These are phyloP conservation scores for Talaromyces amestolkiae DNA, from an alignment of 2,329 filamentous ascomycete species.

Conservation along the genomic window DNA sequence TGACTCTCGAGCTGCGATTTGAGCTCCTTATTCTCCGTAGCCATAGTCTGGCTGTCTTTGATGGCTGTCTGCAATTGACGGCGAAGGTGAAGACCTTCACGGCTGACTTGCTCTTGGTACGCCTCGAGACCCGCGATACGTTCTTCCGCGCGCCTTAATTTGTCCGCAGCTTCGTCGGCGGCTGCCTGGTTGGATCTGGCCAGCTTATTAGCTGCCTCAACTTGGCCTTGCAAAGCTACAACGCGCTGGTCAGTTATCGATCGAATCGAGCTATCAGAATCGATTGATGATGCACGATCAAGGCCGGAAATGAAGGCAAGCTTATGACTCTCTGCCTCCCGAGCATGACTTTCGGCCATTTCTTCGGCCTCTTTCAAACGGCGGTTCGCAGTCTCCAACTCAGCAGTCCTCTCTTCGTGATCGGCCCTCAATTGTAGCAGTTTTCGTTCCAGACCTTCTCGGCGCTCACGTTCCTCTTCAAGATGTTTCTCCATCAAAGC, in stretches of 20 bases:
- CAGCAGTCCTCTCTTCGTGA: constrained; percentile 74
- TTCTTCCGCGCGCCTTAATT: constrained; percentile 88
- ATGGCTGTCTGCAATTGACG: constrained; percentile 83
- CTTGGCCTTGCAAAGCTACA: constrained; percentile 71
- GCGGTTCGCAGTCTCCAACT: constrained; percentile 71
- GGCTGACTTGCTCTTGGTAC: constrained; percentile 94
- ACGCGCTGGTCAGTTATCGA: constrained; percentile 57
- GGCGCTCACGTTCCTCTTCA: constrained; percentile 69
- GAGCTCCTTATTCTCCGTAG: constrained; percentile 75
- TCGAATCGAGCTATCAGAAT: constrained; percentile 35
- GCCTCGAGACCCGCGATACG: constrained; percentile 93
- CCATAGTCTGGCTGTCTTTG: constrained; percentile 77
- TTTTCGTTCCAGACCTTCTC: constrained; percentile 74
- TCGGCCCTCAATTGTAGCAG: constrained; percentile 74
- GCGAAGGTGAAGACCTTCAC: constrained; percentile 84
- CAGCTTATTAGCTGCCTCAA: constrained; percentile 72
- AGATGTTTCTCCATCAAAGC: constrained; percentile 74
- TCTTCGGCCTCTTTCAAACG: constrained; percentile 83
- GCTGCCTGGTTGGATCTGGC: constrained; percentile 87
- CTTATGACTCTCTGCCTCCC: constrained; percentile 82
- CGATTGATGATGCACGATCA: constrained; percentile 62
- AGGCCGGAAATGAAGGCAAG: constrained; percentile 79
- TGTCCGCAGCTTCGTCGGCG: constrained; percentile 81
- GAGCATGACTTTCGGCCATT: constrained; percentile 78
- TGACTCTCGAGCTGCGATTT: constrained; percentile 79